A percentile compares a stretch with the other conserved stretches of the same genome.
phyloP scores from a whole-genome alignment of 1,284 basidiomycete genomes.

The Coniferiporia weirii region DNA sequence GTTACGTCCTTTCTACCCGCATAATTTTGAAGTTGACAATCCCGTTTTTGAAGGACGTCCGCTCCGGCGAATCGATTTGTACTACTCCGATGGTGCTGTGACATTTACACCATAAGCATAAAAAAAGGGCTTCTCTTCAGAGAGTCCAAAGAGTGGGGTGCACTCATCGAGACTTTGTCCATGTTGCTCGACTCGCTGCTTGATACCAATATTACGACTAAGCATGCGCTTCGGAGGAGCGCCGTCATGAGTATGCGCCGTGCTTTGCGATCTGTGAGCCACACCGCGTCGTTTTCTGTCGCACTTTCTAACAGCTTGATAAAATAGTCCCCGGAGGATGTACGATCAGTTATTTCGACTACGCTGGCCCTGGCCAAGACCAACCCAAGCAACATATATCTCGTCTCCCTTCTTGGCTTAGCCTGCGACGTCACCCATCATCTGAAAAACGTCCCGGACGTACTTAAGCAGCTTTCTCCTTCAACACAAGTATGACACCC shows the following conservation, averaged over 20 bases:
- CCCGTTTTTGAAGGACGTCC: conserved; percentile 37
- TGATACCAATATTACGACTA: conserved; percentile 45
- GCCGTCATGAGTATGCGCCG: conserved; percentile 56
- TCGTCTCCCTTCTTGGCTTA: conserved; percentile 53
- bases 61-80: conserved; percentile 64
- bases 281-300: conserved; percentile 9
- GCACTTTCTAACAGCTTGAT: conserved; percentile 8
- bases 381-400: conserved; percentile 39
- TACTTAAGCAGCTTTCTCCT: conserved; percentile 27
- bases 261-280: conserved; percentile 54
- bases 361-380: conserved; percentile 47
- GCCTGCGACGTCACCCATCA: conserved; percentile 57
- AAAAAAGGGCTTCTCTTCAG: conserved; percentile 21
- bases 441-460: conserved; percentile 47
- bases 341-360: conserved; percentile 45
- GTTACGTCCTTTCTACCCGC: conserved; percentile 47
- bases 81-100: conserved; percentile 70
- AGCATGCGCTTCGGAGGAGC: conserved; percentile 53
- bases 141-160: conserved; percentile 43
- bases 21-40: conserved; percentile 45
- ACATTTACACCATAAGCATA: conserved; percentile 52
- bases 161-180: conserved; percentile 50
- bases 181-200: conserved; percentile 55
- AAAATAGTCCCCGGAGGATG: conserved; percentile 25
- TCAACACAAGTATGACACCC: conserved; percentile 38